These are phyloP conservation scores for Aspergillus indologenus DNA, from an alignment of 495 filamentous ascomycete genomes.

Conservation along the genomic window DNA sequence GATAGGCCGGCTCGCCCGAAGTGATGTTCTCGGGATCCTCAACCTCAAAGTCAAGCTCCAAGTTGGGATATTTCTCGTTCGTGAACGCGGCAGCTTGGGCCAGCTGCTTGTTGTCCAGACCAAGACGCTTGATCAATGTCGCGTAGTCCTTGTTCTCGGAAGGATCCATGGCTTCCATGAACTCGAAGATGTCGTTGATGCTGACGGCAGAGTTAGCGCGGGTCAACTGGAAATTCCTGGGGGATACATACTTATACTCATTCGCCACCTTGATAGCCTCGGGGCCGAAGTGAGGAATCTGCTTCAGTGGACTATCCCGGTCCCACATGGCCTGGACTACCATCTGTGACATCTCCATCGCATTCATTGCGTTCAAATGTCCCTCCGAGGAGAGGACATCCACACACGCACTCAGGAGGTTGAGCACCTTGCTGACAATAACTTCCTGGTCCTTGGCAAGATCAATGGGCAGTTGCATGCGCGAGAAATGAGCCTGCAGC, in stretches of 20 bases:
- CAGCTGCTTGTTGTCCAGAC: constrained; percentile 77
- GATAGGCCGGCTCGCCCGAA: constrained; percentile 75
- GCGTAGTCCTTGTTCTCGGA: constrained; percentile 79
- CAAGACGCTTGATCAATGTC: constrained; percentile 69
- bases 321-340: constrained; percentile 99
- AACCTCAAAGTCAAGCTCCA: constrained; percentile 85
- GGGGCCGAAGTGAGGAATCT: constrained; percentile 91
- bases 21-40: constrained; percentile 75
- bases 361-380: constrained; percentile 92
- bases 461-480: constrained; percentile 93
- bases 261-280: constrained; percentile 81
- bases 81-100: constrained; percentile 89
- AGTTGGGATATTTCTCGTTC: constrained; percentile 93
- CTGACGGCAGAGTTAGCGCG: constrained; percentile 40
- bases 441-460: constrained; percentile 95
- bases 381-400: constrained; percentile 96
- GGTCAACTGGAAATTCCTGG: background rate
- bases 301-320: constrained; percentile 91
- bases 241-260: constrained; percentile 65
- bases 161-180: constrained; percentile 98
- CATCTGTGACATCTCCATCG: constrained; percentile 99
- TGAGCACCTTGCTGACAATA: constrained; percentile 80
- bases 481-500: constrained; percentile 94
- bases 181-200: constrained; percentile 92
- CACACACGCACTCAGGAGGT: constrained; percentile 85